These are phyloP conservation scores for Pezicula rhizophila DNA, from an alignment of 2,329 filamentous ascomycete species.

Conservation along the genomic window DNA sequence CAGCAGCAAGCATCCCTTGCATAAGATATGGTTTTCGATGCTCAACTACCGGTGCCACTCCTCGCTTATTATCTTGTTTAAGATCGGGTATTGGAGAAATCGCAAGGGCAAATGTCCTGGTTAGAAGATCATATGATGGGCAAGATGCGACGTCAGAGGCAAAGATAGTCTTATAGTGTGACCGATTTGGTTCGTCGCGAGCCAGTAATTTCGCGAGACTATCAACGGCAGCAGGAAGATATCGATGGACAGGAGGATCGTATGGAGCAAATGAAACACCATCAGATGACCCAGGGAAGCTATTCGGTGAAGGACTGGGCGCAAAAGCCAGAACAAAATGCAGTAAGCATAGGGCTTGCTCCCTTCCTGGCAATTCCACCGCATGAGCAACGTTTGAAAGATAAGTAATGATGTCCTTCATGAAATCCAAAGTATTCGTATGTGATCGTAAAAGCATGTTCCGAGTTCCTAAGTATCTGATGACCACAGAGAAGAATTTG, in stretches of 20 bases:
- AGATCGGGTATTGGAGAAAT: constrained; percentile 78
- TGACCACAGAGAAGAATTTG: constrained; percentile 76
- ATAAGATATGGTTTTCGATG: constrained; percentile 82
- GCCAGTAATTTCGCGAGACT: constrained; percentile 86
- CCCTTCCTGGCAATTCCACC: constrained; percentile 75
- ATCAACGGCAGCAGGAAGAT: constrained; percentile 85
- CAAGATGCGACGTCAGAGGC: constrained; percentile 59
- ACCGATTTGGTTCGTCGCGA: constrained; percentile 86
- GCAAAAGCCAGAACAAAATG: constrained; percentile 90
- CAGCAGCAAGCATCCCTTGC: constrained; percentile 84
- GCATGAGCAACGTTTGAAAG: constrained; percentile 82
- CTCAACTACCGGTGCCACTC: constrained; percentile 65
- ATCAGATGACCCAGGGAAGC: constrained; percentile 36
- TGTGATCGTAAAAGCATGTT: constrained; percentile 79
- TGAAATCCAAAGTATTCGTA: constrained; percentile 85
- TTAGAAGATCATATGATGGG: constrained; percentile 73
- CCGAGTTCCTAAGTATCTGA: constrained; percentile 82
- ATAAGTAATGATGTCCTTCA: constrained; percentile 89
- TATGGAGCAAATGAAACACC: constrained; percentile 73
- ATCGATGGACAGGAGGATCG: constrained; percentile 75
- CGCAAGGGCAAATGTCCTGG: constrained; percentile 78
- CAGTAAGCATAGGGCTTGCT: constrained; percentile 80
- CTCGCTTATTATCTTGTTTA: constrained; percentile 45
- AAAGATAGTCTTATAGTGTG: constrained; percentile 78
- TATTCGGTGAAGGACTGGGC: constrained; percentile 64